These are phyloP conservation scores for Lentinula novae-zelandiae DNA, from an alignment of 1,284 basidiomycete genomes.

Conservation along the genomic window DNA sequence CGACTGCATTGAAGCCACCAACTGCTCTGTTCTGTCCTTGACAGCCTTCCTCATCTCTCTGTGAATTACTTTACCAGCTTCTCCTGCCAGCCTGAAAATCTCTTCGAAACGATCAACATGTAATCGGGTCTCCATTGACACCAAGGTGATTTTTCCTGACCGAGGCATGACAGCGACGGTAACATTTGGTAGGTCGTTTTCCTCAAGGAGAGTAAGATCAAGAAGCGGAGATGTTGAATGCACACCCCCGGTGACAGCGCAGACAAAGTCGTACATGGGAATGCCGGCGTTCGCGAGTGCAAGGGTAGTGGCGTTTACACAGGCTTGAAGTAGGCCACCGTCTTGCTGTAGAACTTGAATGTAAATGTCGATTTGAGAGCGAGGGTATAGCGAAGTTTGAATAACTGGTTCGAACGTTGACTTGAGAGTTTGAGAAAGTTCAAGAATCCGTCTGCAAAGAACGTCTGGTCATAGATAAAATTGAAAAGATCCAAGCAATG, in stretches of 20 bases:
- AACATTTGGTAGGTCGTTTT: slow-evolving; percentile 84
- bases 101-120: slow-evolving; percentile 92
- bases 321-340: slow-evolving; percentile 88
- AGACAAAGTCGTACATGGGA: slow-evolving; percentile 87
- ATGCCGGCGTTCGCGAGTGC: slow-evolving; percentile 91
- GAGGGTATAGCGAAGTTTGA: slow-evolving; percentile 87
- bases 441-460: slow-evolving; percentile 73
- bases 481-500: slow-evolving; percentile 16
- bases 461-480: slow-evolving; percentile 1
- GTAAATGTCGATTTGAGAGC: slow-evolving; percentile 91
- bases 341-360: slow-evolving; percentile 93
- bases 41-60: slow-evolving; percentile 82
- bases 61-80: slow-evolving; percentile 78
- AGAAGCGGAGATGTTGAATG: slow-evolving; percentile 76
- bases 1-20: slow-evolving; percentile 50
- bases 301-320: slow-evolving; percentile 93
- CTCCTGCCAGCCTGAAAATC: slow-evolving; percentile 76
- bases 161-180: slow-evolving; percentile 88
- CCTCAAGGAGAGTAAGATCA: slow-evolving; percentile 86
- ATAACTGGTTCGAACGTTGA: slow-evolving; percentile 96
- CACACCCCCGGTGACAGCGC: slow-evolving; percentile 80
- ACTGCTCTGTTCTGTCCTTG: slow-evolving; percentile 55
- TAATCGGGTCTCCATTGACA: slow-evolving; percentile 92
- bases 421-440: slow-evolving; percentile 84
- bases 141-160: slow-evolving; percentile 79